These are phyloP conservation scores for Drechslerella coelobrocha DNA, from an alignment of 2,329 filamentous ascomycete genomes.

Conservation along the genomic window DNA sequence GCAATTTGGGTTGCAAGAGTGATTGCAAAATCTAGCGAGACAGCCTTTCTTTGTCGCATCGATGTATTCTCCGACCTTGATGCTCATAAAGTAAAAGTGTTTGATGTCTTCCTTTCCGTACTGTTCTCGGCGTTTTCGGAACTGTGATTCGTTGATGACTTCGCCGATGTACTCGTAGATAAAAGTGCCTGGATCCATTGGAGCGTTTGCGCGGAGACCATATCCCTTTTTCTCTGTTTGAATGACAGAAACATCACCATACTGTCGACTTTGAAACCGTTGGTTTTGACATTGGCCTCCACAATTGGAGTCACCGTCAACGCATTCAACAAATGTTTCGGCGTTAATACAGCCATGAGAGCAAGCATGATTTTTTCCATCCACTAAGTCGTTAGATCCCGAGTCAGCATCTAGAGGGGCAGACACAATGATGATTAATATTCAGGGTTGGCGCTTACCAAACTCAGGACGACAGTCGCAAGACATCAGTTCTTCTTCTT, in stretches of 20 bases:
- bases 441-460: conserved; percentile 70
- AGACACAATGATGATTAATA: conserved; percentile 61
- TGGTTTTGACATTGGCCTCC: conserved; percentile 89
- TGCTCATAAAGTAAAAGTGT: conserved; percentile 99
- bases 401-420: conserved; percentile 8
- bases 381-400: conserved; percentile 59
- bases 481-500: conserved; percentile 74
- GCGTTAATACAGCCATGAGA: conserved; percentile 98
- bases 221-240: conserved; percentile 98
- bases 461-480: conserved; percentile 95
- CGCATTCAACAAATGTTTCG: conserved; percentile 96
- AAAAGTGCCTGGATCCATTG: conserved; percentile 83
- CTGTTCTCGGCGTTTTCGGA: conserved; percentile 86
- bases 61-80: conserved; percentile 94
- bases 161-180: conserved; percentile 99
- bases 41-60: conserved; percentile 98
- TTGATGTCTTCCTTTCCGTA: conserved; percentile 97
- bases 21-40: conserved; percentile 95
- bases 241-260: conserved; percentile 90
- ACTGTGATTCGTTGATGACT: conserved; percentile 91
- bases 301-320: conserved; percentile 81
- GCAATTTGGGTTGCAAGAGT: conserved; percentile 98
- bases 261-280: conserved; percentile 88
- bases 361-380: conserved; percentile 79
- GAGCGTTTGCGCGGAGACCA: conserved; percentile 80